Evolutionary conservation across 192 early-diverging fungal species (phyloP).

Genomic region (Glomus cerebriforme): DNA sequence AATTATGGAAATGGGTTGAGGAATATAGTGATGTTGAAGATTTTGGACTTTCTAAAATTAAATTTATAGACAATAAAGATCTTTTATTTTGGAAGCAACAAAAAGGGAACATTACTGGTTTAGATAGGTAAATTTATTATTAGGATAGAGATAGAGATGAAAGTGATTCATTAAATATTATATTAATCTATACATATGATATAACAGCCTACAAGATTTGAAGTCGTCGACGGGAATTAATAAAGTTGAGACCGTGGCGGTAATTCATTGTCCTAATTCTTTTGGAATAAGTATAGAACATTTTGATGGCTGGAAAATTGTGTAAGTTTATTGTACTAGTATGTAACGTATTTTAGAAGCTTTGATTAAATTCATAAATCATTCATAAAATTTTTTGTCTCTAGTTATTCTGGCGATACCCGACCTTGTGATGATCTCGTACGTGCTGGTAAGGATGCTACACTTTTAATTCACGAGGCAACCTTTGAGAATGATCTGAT

Average conservation of each 20-base stretch:
- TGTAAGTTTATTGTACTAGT: slow-evolving; percentile 54
- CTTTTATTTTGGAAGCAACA: slow-evolving; percentile 44
- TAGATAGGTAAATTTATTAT: background rate
- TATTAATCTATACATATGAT: background rate
- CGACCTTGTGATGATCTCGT: slow-evolving; percentile 80
- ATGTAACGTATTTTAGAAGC: background rate
- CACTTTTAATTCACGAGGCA: slow-evolving; percentile 90
- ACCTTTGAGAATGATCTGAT: slow-evolving; percentile 76
- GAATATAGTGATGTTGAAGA: slow-evolving; percentile 72
- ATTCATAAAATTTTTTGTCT: background rate
- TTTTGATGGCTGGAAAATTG: slow-evolving; percentile 71
- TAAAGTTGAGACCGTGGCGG: slow-evolving; percentile 65
- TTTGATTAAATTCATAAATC: too few relatives aligned
- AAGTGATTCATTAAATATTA: background rate
- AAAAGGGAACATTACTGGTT: background rate
- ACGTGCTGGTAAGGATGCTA: slow-evolving; percentile 65
- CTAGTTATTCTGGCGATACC: slow-evolving; percentile 90
- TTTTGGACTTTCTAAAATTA: slow-evolving; percentile 56
- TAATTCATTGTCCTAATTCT: slow-evolving; percentile 82
- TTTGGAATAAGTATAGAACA: slow-evolving; percentile 78
- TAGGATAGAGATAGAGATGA: background rate
- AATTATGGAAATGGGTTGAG: slow-evolving; percentile 59
- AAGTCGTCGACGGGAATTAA: slow-evolving; percentile 52
- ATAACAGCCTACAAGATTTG: slow-evolving; percentile 23
- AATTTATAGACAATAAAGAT: slow-evolving; percentile 55